A percentile compares a stretch with the other conserved stretches of the same genome.
Conservation (phyloP, 2,329 filamentous ascomycete species). For the Biscogniauxia mediterranea region DNA sequence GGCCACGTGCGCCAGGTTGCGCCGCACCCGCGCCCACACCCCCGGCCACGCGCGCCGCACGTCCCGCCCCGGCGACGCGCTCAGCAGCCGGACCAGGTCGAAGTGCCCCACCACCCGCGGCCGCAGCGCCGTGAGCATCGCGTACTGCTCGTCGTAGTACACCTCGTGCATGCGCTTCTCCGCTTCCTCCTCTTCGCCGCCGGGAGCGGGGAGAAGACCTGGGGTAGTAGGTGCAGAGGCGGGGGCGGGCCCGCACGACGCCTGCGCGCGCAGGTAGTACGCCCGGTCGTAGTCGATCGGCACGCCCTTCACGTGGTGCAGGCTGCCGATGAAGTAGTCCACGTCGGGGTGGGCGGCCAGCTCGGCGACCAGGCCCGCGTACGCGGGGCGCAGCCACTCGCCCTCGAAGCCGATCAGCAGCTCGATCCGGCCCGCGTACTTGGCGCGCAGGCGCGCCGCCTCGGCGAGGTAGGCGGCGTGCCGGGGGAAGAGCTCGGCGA, state of each 20-base stretch:
- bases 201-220: no score
- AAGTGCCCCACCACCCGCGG: slow-evolving; percentile 90
- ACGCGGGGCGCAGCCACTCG: slow-evolving; percentile 80
- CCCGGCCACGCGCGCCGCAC: slow-evolving; percentile 51
- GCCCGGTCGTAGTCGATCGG: slow-evolving; percentile 83
- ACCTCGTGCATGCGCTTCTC: slow-evolving; percentile 75
- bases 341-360: slow-evolving; percentile 62
- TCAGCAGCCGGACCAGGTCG: slow-evolving; percentile 83
- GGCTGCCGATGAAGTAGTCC: slow-evolving; percentile 89
- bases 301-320: slow-evolving; percentile 83
- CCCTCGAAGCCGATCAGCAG: slow-evolving; percentile 89
- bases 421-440: slow-evolving; percentile 69
- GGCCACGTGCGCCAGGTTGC: slow-evolving; percentile 71
- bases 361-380: slow-evolving; percentile 53
- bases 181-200: slow-evolving; percentile 53
- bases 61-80: slow-evolving; percentile 63
- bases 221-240: no score
- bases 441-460: slow-evolving; percentile 67
- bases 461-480: slow-evolving; percentile 74
- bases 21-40: slow-evolving; percentile 71
- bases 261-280: slow-evolving; percentile 64
- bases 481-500: slow-evolving; percentile 49
- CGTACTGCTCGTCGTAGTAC: slow-evolving; percentile 85
- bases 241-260: slow-evolving; percentile 13
- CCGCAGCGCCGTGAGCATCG: slow-evolving; percentile 70